Evolutionary conservation across 2,329 filamentous ascomycete genomes (phyloP).

Genomic region (Pyrenophora teres): DNA sequence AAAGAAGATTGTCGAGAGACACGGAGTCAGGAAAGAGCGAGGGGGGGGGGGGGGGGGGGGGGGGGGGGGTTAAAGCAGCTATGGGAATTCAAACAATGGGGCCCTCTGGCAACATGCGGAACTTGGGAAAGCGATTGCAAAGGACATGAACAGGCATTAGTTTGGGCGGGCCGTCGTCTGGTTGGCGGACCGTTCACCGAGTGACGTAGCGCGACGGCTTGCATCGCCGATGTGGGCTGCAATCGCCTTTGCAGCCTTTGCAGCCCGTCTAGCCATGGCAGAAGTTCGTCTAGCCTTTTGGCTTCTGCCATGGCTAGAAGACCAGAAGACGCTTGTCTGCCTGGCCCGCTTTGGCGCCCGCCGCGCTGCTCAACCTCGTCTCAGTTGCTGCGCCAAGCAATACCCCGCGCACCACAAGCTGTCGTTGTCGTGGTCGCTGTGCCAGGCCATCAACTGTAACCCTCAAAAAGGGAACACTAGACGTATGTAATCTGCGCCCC

Average conservation of each 20-base stretch:
- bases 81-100: conserved; percentile 18
- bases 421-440: too few relatives aligned
- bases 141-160: background rate
- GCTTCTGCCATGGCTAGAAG: too few relatives aligned
- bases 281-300: too few relatives aligned
- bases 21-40: too few relatives aligned
- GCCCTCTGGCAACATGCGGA: conserved; percentile 9
- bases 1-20: background rate
- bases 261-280: background rate
- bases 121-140: conserved; percentile 15
- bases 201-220: conserved; percentile 11
- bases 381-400: background rate
- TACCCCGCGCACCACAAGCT: background rate
- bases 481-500: too few relatives aligned
- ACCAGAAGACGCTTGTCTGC: too few relatives aligned
- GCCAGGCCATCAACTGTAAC: too few relatives aligned
- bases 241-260: too few relatives aligned
- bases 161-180: background rate
- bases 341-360: background rate
- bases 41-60: too few relatives aligned
- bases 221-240: conserved; percentile 8
- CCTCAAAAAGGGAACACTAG: too few relatives aligned
- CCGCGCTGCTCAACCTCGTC: background rate
- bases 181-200: conserved; percentile 2
- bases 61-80: background rate